Evolutionary conservation across 768 basidiomycete species (phyloP), one percentile per base, ranked within the genome.

Genomic region (Chalciporus chontae): DNA sequence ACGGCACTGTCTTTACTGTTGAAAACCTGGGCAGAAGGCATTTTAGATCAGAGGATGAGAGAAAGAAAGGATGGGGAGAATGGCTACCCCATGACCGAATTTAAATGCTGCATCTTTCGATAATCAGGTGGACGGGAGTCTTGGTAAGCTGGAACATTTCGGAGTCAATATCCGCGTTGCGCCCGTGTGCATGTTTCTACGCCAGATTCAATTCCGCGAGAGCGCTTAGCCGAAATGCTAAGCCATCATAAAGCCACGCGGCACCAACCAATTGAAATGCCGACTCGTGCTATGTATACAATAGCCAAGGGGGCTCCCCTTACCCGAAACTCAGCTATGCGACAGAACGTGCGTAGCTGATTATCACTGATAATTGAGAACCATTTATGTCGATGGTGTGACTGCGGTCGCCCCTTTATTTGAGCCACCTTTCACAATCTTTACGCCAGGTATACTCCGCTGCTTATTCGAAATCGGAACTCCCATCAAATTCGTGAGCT

Each of bases 1-100:
- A 77, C 59, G 17, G 83, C 80, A 53, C 73, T 72, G 69, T 85
- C 83, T 55, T 74, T 77, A 37, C 61, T 59, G 31, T 72, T 68
- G 63, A 76, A 71, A 41, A 85, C 79, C 66, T 83, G 77, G 50
- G 77, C 56, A 54, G 86, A 79, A 57, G 87, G 79, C 87, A 90
- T 90, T n/a, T 39, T 51, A 9, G 23, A 32, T 23, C 18, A 7
- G 54, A 47, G 21, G 55, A 32, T 36, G 53, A 24, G 42, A 15
- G 42, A 44, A 37, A 27, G 40, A 9, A 29, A 46, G 26, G 41
- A 17, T 19, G 14, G 21, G 4, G 42, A 27, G 13, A 52, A 61
- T 53, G 56, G 44, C 45, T n/a, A 2, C 27, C 10, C 40, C 36
- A 19, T 18, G 45, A 17, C 34, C 47, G 26, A 45, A 63, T 65